A percentile compares a stretch with the other conserved stretches of the same genome.
Evolutionary conservation across 192 early-diverging fungal genomes (phyloP).

Genomic region (Dissophora globulifera): DNA sequence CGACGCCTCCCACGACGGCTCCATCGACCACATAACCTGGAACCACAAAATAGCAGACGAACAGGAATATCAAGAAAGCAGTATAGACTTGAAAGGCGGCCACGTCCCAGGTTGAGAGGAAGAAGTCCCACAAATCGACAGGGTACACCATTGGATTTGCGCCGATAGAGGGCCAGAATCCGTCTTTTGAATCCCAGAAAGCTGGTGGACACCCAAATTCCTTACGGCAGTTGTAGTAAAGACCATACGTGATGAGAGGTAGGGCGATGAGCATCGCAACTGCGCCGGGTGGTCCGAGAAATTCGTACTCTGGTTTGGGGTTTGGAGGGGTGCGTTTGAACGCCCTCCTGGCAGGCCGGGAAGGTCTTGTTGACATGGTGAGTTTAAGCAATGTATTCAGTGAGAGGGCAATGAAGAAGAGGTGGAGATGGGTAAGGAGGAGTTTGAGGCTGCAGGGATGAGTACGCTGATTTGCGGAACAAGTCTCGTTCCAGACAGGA

Average conservation of each 20-base stretch:
- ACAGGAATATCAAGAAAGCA: slow-evolving; percentile 78
- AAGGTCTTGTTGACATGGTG: slow-evolving; percentile 6
- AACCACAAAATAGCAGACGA: slow-evolving; percentile 69
- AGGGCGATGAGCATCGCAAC: slow-evolving; percentile 62
- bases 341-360: neutral
- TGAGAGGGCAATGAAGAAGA: no score
- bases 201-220: slow-evolving; percentile 48
- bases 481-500: no score
- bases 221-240: slow-evolving; percentile 54
- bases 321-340: slow-evolving; percentile 58
- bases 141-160: slow-evolving; percentile 14
- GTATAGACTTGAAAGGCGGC: slow-evolving; percentile 66
- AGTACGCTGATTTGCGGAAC: no score
- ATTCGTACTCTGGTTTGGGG: slow-evolving; percentile 84
- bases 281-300: slow-evolving; percentile 75
- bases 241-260: slow-evolving; percentile 57
- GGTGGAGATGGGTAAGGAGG: neutral
- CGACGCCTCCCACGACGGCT: slow-evolving; percentile 40
- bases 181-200: slow-evolving; percentile 53
- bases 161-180: slow-evolving; percentile 64
- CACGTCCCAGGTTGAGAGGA: slow-evolving; percentile 56
- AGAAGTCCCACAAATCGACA: slow-evolving; percentile 24
- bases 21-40: slow-evolving; percentile 77
- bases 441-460: no score
- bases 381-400: neutral